phyloP scores from a whole-genome alignment of 2,329 filamentous ascomycete species.

The Magnaporthiopsis poae region DNA sequence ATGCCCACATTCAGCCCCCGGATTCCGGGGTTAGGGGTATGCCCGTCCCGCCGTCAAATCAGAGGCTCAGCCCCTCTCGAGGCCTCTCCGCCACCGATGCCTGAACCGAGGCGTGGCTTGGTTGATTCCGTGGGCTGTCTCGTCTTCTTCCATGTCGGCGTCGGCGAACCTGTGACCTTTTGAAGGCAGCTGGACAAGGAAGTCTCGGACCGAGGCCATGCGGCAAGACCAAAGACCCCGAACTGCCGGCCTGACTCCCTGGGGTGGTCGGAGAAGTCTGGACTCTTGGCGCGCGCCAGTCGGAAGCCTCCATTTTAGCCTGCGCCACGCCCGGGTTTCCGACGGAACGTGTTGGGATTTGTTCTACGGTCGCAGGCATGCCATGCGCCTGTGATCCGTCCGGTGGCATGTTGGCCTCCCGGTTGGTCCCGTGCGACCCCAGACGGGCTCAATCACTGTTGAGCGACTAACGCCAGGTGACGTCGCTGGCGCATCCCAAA shows the following conservation, averaged over 20 bases:
- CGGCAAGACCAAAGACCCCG: neutral
- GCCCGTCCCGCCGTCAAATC: too few species aligned
- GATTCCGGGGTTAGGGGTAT: neutral
- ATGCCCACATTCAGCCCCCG: neutral
- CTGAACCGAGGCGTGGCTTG: neutral
- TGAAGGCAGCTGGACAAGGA: too few species aligned
- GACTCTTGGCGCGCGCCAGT: neutral
- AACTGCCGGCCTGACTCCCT: neutral
- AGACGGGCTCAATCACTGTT: neutral
- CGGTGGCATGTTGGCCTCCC: too few species aligned
- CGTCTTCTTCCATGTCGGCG: too few species aligned
- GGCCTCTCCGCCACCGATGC: neutral
- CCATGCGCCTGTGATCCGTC: too few species aligned
- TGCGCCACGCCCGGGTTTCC: neutral
- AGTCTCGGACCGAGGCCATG: too few species aligned
- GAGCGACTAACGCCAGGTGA: neutral
- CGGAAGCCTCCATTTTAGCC: neutral
- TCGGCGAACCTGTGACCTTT: too few species aligned
- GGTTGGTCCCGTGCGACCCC: neutral
- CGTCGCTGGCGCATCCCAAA: neutral
- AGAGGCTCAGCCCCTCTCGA: neutral
- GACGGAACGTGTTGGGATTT: neutral
- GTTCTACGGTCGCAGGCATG: too few species aligned
- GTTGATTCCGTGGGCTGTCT: neutral
- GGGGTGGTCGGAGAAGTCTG: too few species aligned